phyloP scores from a whole-genome alignment of 2,329 filamentous ascomycete genomes.

The Exophiala oligosperma region DNA sequence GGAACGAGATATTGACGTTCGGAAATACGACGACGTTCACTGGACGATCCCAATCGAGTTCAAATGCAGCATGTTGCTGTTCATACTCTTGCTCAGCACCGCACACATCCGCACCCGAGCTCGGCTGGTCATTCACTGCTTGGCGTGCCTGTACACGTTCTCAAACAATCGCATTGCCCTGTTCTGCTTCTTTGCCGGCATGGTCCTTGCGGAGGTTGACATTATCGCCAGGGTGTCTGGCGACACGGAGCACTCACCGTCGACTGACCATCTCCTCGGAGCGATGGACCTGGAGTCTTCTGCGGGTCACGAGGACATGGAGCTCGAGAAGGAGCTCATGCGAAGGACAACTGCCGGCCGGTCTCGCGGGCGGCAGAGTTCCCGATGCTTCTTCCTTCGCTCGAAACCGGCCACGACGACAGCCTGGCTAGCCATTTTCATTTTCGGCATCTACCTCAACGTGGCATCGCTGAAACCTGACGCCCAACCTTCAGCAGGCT shows the following conservation, averaged over 20 bases:
- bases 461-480: neutral
- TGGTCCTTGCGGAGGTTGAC: constrained; percentile 6
- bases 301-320: neutral
- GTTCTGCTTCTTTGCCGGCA: constrained; percentile 44
- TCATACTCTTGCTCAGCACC: constrained; percentile 45
- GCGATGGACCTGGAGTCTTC: neutral
- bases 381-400: neutral
- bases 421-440: neutral
- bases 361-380: neutral
- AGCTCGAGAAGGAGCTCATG: neutral
- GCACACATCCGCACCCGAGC: constrained; percentile 57
- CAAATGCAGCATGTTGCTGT: constrained; percentile 63
- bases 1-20: neutral
- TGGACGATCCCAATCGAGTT: constrained; percentile 67
- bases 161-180: constrained; percentile 60
- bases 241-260: neutral
- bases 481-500: neutral
- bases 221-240: constrained; percentile 49
- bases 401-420: neutral
- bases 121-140: constrained; percentile 61
- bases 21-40: constrained; percentile 56
- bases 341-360: neutral
- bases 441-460: neutral
- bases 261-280: neutral
- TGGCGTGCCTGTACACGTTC: constrained; percentile 45